Conservation (phyloP, 1,139 yeast species). For the Yamadazyma sp. region DNA sequence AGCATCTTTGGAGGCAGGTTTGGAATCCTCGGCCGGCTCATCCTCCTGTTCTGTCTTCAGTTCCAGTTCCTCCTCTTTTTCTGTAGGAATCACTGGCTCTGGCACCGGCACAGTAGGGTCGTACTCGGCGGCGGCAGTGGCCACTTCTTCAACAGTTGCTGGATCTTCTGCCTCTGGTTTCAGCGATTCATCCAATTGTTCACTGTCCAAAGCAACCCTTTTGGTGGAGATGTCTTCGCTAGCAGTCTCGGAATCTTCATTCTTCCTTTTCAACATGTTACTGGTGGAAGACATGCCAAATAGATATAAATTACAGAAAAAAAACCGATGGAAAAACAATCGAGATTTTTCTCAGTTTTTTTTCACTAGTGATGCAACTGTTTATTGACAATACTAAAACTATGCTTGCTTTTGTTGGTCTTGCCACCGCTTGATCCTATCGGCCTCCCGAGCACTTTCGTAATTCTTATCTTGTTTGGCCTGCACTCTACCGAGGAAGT, state of each 20-base stretch:
- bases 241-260: conserved; percentile 51
- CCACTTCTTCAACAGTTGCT: conserved; percentile 33
- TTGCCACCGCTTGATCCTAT: conserved; percentile 32
- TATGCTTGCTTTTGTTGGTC: conserved; percentile 10
- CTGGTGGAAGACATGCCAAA: conserved; percentile 17
- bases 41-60: conserved; percentile 6
- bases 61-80: conserved; percentile 6
- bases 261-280: conserved; percentile 58
- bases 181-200: conserved; percentile 30
- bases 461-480: conserved; percentile 62
- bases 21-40: conserved; percentile 6
- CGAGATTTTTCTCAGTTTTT: background rate
- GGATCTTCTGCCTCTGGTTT: conserved; percentile 37
- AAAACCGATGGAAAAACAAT: conserved; percentile 1
- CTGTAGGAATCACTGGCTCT: conserved; percentile 10
- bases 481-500: conserved; percentile 78
- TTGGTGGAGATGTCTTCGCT: conserved; percentile 45
- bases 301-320: background rate
- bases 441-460: conserved; percentile 53
- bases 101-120: conserved; percentile 10
- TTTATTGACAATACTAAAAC: background rate
- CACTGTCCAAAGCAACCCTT: conserved; percentile 71
- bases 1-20: background rate
- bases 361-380: background rate
- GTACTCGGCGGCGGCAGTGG: conserved; percentile 14